These are phyloP conservation scores for Fusarium haematococcum DNA, from an alignment of 2,329 filamentous ascomycete genomes.

Conservation along the genomic window DNA sequence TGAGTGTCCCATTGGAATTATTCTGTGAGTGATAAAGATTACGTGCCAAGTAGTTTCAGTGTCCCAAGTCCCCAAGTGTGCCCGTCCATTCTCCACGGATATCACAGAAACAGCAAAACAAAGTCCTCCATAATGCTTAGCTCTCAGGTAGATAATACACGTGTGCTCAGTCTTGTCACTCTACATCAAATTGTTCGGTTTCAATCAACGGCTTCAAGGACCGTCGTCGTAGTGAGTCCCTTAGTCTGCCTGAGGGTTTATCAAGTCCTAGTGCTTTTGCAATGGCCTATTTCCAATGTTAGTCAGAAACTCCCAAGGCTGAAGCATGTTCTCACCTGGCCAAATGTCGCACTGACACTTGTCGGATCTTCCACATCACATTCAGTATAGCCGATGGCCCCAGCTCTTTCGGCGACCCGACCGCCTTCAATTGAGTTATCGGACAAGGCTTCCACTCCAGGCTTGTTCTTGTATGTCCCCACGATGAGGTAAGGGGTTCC, in stretches of 20 bases:
- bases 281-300: neutral
- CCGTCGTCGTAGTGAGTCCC: neutral
- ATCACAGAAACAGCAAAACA: neutral
- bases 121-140: neutral
- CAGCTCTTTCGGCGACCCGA: neutral
- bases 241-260: neutral
- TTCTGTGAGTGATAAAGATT: neutral
- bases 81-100: neutral
- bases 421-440: neutral
- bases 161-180: neutral
- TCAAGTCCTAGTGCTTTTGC: neutral
- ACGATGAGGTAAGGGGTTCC: neutral
- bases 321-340: neutral
- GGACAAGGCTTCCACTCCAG: neutral
- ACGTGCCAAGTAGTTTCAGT: neutral
- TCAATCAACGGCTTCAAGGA: neutral
- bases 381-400: neutral
- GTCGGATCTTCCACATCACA: neutral
- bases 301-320: neutral
- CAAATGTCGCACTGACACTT: neutral
- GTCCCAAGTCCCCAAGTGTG: neutral
- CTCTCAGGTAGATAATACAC: neutral
- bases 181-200: neutral
- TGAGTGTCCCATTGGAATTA: neutral
- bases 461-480: neutral